These are phyloP conservation scores for Pseudocercospora eumusae DNA, from an alignment of 2,329 filamentous ascomycete genomes.

Conservation along the genomic window DNA sequence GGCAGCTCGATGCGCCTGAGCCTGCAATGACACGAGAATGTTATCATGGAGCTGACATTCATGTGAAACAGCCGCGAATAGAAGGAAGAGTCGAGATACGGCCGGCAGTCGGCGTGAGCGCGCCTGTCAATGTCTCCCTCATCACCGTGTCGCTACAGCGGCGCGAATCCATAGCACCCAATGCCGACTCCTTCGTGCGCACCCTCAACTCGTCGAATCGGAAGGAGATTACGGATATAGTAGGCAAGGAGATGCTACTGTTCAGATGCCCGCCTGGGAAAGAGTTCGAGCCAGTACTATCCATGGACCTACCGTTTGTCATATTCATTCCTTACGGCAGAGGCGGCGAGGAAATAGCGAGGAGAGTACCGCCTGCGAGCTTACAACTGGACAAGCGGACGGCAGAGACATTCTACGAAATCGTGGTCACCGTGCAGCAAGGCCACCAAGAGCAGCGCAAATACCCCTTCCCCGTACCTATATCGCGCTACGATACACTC, in stretches of 20 bases:
- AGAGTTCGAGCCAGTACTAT: conserved; percentile 83
- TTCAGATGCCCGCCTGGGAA: conserved; percentile 82
- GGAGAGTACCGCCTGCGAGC: conserved; percentile 88
- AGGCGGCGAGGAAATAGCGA: conserved; percentile 83
- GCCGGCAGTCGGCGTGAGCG: conserved; percentile 79
- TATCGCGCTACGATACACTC: conserved; percentile 91
- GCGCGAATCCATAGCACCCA: conserved; percentile 93
- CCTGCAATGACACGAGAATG: conserved; percentile 1
- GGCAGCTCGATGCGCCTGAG: conserved; percentile 6
- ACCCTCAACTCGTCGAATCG: conserved; percentile 80
- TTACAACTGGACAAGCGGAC: conserved; percentile 86
- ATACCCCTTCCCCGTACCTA: conserved; percentile 85
- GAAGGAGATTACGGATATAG: conserved; percentile 86
- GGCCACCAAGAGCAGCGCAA: conserved; percentile 84
- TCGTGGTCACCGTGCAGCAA: conserved; percentile 94
- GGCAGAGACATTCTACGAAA: conserved; percentile 95
- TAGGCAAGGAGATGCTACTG: conserved; percentile 91
- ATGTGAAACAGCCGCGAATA: conserved; percentile 72
- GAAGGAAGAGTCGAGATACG: conserved; percentile 97
- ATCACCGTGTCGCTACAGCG: conserved; percentile 93
- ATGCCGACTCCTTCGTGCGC: conserved; percentile 90
- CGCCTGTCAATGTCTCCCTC: conserved; percentile 85
- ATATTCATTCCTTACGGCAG: conserved; percentile 95
- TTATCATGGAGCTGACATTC: conserved; percentile 14
- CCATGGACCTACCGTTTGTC: conserved; percentile 96